Evolutionary conservation across 2,329 filamentous ascomycete genomes (phyloP).

Genomic region (Aspergillus luchuensis): DNA sequence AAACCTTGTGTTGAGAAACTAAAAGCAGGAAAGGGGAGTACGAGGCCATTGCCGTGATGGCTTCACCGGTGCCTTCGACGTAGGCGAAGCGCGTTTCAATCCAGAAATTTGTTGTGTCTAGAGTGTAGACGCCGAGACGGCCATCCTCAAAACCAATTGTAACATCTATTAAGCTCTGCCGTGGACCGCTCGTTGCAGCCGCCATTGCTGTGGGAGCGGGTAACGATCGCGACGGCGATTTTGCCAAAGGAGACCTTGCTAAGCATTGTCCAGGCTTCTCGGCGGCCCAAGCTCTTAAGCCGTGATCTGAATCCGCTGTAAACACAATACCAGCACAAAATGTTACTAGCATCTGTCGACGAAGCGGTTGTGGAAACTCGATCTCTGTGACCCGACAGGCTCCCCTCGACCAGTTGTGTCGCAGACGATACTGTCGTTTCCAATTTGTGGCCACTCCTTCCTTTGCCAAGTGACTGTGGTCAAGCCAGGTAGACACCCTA

Average conservation of each 20-base stretch:
- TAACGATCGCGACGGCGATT: constrained; percentile 56
- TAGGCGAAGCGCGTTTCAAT: constrained; percentile 62
- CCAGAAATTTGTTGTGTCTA: constrained; percentile 50
- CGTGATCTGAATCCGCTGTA: constrained; percentile 69
- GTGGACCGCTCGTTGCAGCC: constrained; percentile 47
- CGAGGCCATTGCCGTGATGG: constrained; percentile 70
- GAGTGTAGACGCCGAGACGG: constrained; percentile 68
- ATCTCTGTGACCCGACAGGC: constrained; percentile 80
- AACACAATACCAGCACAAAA: constrained; percentile 75
- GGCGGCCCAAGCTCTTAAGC: constrained; percentile 77
- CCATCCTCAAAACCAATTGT: constrained; percentile 72
- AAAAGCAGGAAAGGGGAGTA: constrained; percentile 76
- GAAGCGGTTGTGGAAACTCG: constrained; percentile 57
- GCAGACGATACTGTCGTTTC: constrained; percentile 84
- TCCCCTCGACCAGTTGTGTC: constrained; percentile 88
- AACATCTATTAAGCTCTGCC: constrained; percentile 57
- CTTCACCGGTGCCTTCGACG: constrained; percentile 62
- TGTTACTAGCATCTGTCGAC: constrained; percentile 71
- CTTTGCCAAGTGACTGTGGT: constrained; percentile 60
- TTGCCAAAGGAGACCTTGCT: constrained; percentile 46
- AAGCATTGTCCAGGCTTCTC: constrained; percentile 62
- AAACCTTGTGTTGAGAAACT: constrained; percentile 70
- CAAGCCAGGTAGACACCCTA: constrained; percentile 62
- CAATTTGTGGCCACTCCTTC: constrained; percentile 64
- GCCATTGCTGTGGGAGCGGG: constrained; percentile 62